Base-by-base conservation (phyloP, 2,329 filamentous ascomycete species). In the Aspergillus piperis region DNA sequence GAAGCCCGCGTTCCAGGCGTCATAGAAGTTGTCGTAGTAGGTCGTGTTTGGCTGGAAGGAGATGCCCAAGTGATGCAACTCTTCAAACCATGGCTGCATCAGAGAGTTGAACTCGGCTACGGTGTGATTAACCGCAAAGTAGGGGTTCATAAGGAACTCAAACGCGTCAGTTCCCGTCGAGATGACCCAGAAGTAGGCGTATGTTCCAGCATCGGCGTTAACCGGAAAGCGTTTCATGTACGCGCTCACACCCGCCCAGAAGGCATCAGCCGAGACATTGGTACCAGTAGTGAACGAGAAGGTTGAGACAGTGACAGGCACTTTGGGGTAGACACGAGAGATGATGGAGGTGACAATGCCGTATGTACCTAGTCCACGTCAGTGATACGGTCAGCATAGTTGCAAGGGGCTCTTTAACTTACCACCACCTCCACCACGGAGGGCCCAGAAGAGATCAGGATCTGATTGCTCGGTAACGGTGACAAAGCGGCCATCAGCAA, bases 381-480 rank as follows among this genome's bases (percentile, higher is more conserved):
- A 57, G 10, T 6, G 1, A 36, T 36, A 36, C 83, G 82, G 8
- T 30, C 10, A 13, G 5, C 3, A 8, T 2, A 30, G 0, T 8
- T 0, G 23, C 10, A 49, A 48, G 11, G 19, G 8, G 5, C 5
- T 15, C 7, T n/a, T 2, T 5, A n/a, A 30, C 52, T 42, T 30
- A 30, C 52, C 52, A 3, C 80, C 82, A 1, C 86, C 86, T 0
- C 86, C 85, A 3, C 86, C 86, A 27, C 78, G 78, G 1, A 88
- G 71, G 2, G 86, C 87, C 86, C 86, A 90, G 75, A 85, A 89
- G 1, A 89, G 75, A 54, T 88, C 86, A 0, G 75, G 59, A 13
- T 62, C 39, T 1, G 56, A 50, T 23, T 66, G 44, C 48, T 70
- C 60, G 1, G 65, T 67, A 21, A 69, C 69, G 3, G 70, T 72